phyloP scores from a whole-genome alignment of 352 stramenopile species.

The Elongisporangium undulatum region DNA sequence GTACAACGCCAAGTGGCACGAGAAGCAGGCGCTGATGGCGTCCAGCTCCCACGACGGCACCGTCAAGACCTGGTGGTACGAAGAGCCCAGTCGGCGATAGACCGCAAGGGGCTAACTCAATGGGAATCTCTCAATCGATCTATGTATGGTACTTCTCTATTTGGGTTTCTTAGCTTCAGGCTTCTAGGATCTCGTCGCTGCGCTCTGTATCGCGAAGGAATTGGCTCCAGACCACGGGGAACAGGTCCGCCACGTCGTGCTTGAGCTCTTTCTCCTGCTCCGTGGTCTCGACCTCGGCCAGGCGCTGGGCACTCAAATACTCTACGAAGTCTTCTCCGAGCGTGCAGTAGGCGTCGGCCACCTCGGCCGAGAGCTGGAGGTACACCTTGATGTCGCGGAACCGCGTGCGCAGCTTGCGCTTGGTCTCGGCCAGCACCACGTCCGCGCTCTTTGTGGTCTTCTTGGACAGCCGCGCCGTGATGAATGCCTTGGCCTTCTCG shows the following conservation, averaged over 20 bases:
- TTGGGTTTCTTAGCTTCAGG: not conserved
- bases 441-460: slow-evolving; percentile 13
- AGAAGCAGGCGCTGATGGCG: slow-evolving; percentile 79
- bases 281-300: slow-evolving; percentile 14
- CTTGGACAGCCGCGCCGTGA: slow-evolving; percentile 23
- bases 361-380: slow-evolving; percentile 37
- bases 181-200: slow-evolving; percentile 31
- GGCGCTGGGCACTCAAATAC: slow-evolving; percentile 42
- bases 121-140: not conserved
- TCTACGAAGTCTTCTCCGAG: slow-evolving; percentile 63
- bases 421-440: slow-evolving; percentile 15
- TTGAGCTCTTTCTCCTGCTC: slow-evolving; percentile 26
- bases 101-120: not conserved
- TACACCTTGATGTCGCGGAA: slow-evolving; percentile 54
- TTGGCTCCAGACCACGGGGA: slow-evolving; percentile 66
- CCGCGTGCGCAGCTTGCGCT: slow-evolving; percentile 35
- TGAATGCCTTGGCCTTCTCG: slow-evolving; percentile 75
- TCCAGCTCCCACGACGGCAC: slow-evolving; percentile 86
- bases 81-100: slow-evolving; percentile 57
- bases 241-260: slow-evolving; percentile 53
- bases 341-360: slow-evolving; percentile 29
- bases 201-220: slow-evolving; percentile 47
- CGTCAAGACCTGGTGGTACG: slow-evolving; percentile 89
- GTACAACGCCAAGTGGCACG: slow-evolving; percentile 85
- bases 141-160: slow-evolving; percentile 9